Evolutionary conservation across 805 yeast species (phyloP).

Genomic region (Cyberlindnera subsufficiens): DNA sequence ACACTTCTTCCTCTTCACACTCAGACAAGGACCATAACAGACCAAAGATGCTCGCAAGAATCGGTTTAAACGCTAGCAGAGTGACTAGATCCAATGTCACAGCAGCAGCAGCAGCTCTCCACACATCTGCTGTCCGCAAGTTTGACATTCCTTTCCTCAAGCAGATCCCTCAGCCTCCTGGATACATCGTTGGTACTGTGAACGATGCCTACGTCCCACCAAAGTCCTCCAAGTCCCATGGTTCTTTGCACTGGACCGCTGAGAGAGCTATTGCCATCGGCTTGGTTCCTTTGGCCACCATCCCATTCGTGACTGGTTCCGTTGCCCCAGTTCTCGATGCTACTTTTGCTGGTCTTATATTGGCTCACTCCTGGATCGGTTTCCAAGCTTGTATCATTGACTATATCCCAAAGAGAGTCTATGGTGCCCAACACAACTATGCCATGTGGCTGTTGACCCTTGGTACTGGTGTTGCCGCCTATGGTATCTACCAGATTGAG

Average conservation of each 20-base stretch:
- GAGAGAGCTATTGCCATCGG: slow-evolving; percentile 69
- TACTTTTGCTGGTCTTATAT: slow-evolving; percentile 52
- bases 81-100: slow-evolving; percentile 3
- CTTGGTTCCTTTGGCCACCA: slow-evolving; percentile 68
- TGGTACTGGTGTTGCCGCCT: slow-evolving; percentile 65
- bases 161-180: slow-evolving; percentile 78
- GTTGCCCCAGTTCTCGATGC: slow-evolving; percentile 69
- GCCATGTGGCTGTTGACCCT: slow-evolving; percentile 64
- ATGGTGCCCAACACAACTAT: slow-evolving; percentile 66
- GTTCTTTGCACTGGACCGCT: slow-evolving; percentile 91
- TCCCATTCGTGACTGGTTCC: slow-evolving; percentile 75
- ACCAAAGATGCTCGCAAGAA: slow-evolving; percentile 4
- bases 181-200: slow-evolving; percentile 85
- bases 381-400: slow-evolving; percentile 88
- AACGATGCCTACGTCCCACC: slow-evolving; percentile 83
- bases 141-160: slow-evolving; percentile 45
- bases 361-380: slow-evolving; percentile 82
- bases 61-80: slow-evolving; percentile 9
- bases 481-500: slow-evolving; percentile 80
- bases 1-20: background rate
- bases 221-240: slow-evolving; percentile 55
- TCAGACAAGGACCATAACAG: background rate
- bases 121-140: slow-evolving; percentile 26
- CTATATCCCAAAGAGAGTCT: slow-evolving; percentile 83
- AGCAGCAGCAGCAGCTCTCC: slow-evolving; percentile 9